phyloP scores from a whole-genome alignment of 208 protist genomes.

The Wallacemonas sp. region DNA sequence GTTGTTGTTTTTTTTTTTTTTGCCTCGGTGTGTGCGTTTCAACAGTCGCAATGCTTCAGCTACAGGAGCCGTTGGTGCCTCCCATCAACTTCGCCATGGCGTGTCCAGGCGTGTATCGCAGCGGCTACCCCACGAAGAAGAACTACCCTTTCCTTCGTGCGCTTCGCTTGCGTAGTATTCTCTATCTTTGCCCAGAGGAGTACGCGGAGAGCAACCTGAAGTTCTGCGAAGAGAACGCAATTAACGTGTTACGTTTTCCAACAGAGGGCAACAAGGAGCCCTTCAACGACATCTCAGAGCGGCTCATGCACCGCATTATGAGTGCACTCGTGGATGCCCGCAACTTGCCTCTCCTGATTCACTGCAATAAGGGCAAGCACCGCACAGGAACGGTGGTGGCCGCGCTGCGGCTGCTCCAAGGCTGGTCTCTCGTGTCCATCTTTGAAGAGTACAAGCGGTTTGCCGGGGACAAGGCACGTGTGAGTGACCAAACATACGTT shows the following conservation, averaged over 20 bases:
- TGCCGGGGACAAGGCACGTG: conserved; percentile 92
- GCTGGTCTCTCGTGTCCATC: conserved; percentile 95
- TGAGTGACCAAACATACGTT: conserved; percentile 97
- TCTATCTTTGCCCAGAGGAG: conserved; percentile 94
- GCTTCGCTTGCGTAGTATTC: conserved; percentile 92
- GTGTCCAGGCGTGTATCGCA: conserved; percentile 94
- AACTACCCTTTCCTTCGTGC: conserved; percentile 96
- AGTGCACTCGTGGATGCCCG: conserved; percentile 83
- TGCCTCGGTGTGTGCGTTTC: conserved; percentile 7
- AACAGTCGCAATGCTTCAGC: background rate
- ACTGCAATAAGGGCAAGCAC: conserved; percentile 98
- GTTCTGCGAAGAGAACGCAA: conserved; percentile 90
- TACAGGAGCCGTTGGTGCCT: conserved; percentile 73
- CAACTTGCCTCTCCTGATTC: conserved; percentile 96
- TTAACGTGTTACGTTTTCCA: conserved; percentile 89
- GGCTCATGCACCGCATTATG: conserved; percentile 89
- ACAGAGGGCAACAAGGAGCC: conserved; percentile 98
- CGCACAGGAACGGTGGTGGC: conserved; percentile 95
- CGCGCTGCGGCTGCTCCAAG: conserved; percentile 91
- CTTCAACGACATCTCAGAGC: conserved; percentile 96
- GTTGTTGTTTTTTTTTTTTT: conserved; percentile 12
- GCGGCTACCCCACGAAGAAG: conserved; percentile 96
- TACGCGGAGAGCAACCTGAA: conserved; percentile 93
- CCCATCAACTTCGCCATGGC: conserved; percentile 97
- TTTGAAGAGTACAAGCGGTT: conserved; percentile 97